These are phyloP conservation scores for Fusarium haematococcum DNA, from an alignment of 2,329 filamentous ascomycete genomes.

Conservation along the genomic window DNA sequence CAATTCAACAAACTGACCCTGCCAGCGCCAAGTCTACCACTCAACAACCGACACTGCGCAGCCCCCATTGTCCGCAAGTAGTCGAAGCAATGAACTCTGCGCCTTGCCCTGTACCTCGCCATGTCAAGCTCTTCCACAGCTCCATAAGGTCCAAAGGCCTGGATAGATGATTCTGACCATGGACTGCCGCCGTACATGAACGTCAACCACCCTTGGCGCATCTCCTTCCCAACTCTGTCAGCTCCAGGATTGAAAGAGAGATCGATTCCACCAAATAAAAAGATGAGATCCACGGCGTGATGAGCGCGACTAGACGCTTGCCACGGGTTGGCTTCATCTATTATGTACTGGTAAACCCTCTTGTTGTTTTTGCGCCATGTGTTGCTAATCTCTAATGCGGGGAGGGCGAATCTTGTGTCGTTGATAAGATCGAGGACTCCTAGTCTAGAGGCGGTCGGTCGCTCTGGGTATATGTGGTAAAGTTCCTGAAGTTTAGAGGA, in stretches of 20 bases:
- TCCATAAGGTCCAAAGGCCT: conserved; percentile 55
- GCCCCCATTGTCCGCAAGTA: conserved; percentile 46
- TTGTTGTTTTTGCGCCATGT: conserved; percentile 27
- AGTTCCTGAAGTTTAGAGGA: conserved; percentile 49
- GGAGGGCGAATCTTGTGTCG: conserved; percentile 48
- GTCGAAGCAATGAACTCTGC: conserved; percentile 12
- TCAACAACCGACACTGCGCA: conserved; percentile 45
- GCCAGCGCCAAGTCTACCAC: conserved; percentile 51
- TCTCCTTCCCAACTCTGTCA: conserved; percentile 47
- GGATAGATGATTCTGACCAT: conserved; percentile 44
- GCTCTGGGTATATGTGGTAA: conserved; percentile 55
- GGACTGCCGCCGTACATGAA: conserved; percentile 53
- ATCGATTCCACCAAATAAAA: conserved; percentile 57
- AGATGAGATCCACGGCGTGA: conserved; percentile 60
- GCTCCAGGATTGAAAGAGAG: conserved; percentile 50
- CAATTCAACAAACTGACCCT: conserved; percentile 55
- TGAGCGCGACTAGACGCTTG: conserved; percentile 59
- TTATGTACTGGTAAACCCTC: conserved; percentile 52
- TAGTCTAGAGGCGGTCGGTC: conserved; percentile 53
- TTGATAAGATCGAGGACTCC: conserved; percentile 55
- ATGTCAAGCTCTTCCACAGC: conserved; percentile 48
- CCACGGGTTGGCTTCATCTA: conserved; percentile 61
- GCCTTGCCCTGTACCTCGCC: conserved; percentile 38
- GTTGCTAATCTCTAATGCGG: conserved; percentile 32
- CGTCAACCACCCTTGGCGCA: conserved; percentile 54